Conservation (phyloP, 2,329 filamentous ascomycete genomes). For the Colletotrichum agaves region DNA sequence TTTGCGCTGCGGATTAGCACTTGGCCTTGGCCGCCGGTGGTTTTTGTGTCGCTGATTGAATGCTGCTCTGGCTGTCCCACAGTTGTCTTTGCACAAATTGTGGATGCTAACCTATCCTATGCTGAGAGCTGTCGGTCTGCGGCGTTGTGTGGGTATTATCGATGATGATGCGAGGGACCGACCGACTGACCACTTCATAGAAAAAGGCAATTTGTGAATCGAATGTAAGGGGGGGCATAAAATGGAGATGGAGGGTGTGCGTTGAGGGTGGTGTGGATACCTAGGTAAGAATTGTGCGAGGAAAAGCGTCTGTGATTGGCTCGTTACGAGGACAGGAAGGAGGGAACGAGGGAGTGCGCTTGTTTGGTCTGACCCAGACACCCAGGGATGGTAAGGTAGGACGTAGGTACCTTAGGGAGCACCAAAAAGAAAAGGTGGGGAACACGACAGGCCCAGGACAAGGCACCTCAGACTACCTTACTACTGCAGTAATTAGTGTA, state of each 20-base stretch:
- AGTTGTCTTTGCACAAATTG: conserved; percentile 9
- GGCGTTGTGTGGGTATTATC: not conserved
- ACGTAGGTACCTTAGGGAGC: no score
- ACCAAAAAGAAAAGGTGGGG: not conserved
- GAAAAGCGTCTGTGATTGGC: conserved; percentile 11
- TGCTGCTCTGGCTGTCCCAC: not conserved
- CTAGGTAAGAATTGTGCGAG: not conserved
- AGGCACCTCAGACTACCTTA: not conserved
- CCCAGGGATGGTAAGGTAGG: no score
- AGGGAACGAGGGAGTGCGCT: conserved; percentile 26
- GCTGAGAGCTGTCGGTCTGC: not conserved
- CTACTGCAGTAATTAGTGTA: no score
- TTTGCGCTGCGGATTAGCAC: conserved; percentile 3
- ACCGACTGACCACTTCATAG: conserved; percentile 35
- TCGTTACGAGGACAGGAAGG: not conserved
- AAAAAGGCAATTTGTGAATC: conserved; percentile 37
- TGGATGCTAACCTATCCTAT: not conserved
- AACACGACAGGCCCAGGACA: conserved; percentile 1
- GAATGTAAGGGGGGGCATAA: conserved; percentile 34
- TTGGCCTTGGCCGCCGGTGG: conserved; percentile 5
- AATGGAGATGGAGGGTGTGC: conserved; percentile 20
- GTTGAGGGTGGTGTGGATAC: conserved; percentile 29
- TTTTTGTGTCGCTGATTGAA: conserved; percentile 13
- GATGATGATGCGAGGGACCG: conserved; percentile 27
- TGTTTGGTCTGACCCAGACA: conserved; percentile 34